These are phyloP conservation scores for Excoecaria cochinchinensis DNA, from an alignment of 345 rosid genomes.

Conservation along the genomic window DNA sequence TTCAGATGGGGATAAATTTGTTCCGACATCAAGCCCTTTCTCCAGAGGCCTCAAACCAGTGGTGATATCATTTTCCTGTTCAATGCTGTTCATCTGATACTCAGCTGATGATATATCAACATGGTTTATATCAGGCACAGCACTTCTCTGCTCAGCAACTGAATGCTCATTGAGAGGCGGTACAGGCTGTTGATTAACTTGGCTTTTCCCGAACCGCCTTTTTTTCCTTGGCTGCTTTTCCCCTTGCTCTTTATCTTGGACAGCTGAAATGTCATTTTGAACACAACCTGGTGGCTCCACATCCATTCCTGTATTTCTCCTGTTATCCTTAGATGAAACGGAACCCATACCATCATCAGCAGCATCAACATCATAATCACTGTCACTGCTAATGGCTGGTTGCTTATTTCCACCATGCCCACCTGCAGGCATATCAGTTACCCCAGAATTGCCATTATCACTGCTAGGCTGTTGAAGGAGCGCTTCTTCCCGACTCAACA, in stretches of 20 bases:
- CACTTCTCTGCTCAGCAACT: conserved; percentile 37
- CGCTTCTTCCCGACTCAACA: conserved; percentile 82
- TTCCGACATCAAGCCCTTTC: conserved; percentile 39
- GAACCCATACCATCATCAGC: conserved; percentile 66
- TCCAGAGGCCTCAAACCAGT: conserved; percentile 35
- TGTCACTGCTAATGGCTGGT: conserved; percentile 53
- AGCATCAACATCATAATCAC: conserved; percentile 88
- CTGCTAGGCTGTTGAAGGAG: conserved; percentile 73
- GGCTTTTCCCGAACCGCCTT: conserved; percentile 37
- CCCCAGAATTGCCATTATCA: conserved; percentile 78
- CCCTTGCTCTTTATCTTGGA: conserved; percentile 40
- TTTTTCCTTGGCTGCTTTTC: conserved; percentile 46
- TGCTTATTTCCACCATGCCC: conserved; percentile 45
- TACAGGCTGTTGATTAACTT: conserved; percentile 35
- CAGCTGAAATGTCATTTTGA: conserved; percentile 22
- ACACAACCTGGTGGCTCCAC: conserved; percentile 30
- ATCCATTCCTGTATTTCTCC: conserved; percentile 44
- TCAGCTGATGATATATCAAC: conserved; percentile 42
- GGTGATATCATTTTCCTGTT: conserved; percentile 37
- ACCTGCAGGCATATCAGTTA: conserved; percentile 63
- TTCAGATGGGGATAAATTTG: conserved; percentile 35
- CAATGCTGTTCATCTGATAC: conserved; percentile 33
- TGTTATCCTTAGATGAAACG: conserved; percentile 74
- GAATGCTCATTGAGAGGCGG: conserved; percentile 29
- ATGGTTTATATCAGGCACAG: conserved; percentile 62